Base-by-base conservation (phyloP, 768 basidiomycete genomes). In the Pleurotus tuoliensis region DNA sequence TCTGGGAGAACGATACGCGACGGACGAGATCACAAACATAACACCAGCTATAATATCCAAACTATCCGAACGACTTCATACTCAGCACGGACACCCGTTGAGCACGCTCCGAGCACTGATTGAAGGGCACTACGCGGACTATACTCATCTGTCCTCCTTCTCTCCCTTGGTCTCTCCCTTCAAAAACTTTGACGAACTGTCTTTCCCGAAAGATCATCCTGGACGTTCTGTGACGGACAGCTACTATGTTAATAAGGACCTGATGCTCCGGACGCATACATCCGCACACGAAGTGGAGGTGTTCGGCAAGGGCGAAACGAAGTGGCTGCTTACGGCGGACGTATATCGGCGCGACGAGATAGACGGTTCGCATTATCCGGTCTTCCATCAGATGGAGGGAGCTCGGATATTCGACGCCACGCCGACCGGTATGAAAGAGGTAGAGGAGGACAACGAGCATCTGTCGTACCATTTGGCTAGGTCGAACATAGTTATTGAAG, bases 341-440 rank as follows among this genome's bases (percentile, higher is more conserved):
- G 97, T 99, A 52, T 99, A 98, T 72, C 76, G 97, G 49, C 84
- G 97, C 64, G 97, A 99, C 80, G 97, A 98, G 73, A 98, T 99
- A 59, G 97, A 99, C 74, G 81, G 83, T 11, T 91, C 90, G 7
- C 97, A 99, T 68, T 97, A 98, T 69, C 97, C 97, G 4, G 92
- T 97, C 38, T 99, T 99, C 67, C 97, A 99, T 72, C 97, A 99
- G 73, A 92, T 97, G 73, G 97, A 99, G 68, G 97, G 96, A 27
- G 93, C 94, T 11, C 76, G 85, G 30, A 85, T 98, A 55, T 92
- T 94, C 68, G 71, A 79, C 34, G 79, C 82, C 20, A 76, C 88
- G 59, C 64, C 77, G 40, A 64, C 73, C 8, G 82, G 82, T 0
- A 75, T 88, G 73, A 75, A 78, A 55, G 79, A 85, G 55, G 78